A percentile compares a stretch with the other conserved stretches of the same genome.
These are phyloP conservation scores for Monosiga brevicollis DNA, from an alignment of 78 protist species.

Conservation along the genomic window DNA sequence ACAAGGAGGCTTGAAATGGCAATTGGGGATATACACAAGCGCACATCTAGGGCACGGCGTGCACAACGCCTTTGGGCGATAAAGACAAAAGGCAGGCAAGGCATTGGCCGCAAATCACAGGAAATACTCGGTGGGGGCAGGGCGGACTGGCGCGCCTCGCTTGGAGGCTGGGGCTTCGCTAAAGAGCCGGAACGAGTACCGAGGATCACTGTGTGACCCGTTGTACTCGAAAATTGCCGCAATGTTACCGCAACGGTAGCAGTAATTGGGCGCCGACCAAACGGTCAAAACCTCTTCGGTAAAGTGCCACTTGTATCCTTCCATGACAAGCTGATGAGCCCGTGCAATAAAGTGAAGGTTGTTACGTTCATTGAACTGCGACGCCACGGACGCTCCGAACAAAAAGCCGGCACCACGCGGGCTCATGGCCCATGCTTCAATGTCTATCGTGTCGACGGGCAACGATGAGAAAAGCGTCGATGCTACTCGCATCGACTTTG, in stretches of 20 bases:
- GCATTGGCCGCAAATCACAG: slow-evolving; percentile 25
- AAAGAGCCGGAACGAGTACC: slow-evolving; percentile 71
- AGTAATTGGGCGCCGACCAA: slow-evolving; percentile 99
- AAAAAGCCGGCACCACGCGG: slow-evolving; percentile 99
- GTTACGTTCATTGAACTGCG: slow-evolving; percentile 81
- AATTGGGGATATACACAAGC: too few species aligned
- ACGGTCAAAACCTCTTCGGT: slow-evolving; percentile 82
- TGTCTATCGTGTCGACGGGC: slow-evolving; percentile 8
- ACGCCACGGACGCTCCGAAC: slow-evolving; percentile 69
- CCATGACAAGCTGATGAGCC: slow-evolving; percentile 99
- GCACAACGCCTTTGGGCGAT: neutral
- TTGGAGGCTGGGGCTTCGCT: slow-evolving; percentile 57
- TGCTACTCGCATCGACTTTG: neutral
- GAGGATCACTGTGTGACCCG: slow-evolving; percentile 68
- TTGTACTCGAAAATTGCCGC: slow-evolving; percentile 83
- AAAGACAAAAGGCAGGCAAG: neutral
- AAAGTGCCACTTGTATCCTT: slow-evolving; percentile 67
- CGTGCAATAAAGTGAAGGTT: slow-evolving; percentile 82
- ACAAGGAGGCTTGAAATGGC: too few species aligned
- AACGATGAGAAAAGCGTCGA: neutral
- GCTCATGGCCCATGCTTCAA: slow-evolving; percentile 84
- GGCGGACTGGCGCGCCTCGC: slow-evolving; percentile 77
- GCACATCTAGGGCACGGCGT: too few species aligned
- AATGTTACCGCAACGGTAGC: slow-evolving; percentile 95
- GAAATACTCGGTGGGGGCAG: slow-evolving; percentile 87